Evolutionary conservation across 176 grass and related monocot genomes (phyloP).

Genomic region (Zoysia japonica): DNA sequence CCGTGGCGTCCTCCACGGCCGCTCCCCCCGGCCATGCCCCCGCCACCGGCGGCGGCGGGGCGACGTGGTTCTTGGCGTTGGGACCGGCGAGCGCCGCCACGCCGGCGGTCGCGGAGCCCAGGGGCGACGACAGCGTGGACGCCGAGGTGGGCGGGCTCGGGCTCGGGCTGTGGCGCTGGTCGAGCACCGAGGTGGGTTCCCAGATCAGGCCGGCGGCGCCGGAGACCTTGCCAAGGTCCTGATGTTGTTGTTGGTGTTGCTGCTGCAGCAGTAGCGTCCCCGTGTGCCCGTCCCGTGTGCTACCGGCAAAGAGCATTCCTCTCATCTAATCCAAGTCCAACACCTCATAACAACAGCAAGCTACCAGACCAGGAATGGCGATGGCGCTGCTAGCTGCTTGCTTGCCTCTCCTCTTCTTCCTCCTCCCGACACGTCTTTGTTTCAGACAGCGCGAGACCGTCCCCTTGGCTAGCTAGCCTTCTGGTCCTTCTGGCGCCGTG

Average conservation of each 20-base stretch:
- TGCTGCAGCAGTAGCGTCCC: constrained; percentile 36
- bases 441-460: constrained; percentile 19
- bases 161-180: constrained; percentile 75
- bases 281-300: constrained; percentile 60
- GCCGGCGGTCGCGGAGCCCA: constrained; percentile 62
- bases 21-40: constrained; percentile 40
- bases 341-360: constrained; percentile 54
- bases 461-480: background rate
- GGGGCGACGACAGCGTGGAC: constrained; percentile 81
- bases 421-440: constrained; percentile 27
- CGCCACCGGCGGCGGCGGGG: constrained; percentile 43
- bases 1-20: constrained; percentile 41
- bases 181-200: constrained; percentile 93
- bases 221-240: constrained; percentile 35
- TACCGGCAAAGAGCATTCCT: constrained; percentile 75
- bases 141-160: constrained; percentile 66
- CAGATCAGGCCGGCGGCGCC: constrained; percentile 35
- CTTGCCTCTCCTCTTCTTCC: constrained; percentile 1
- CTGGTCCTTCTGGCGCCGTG: constrained; percentile 3
- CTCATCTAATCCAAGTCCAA: constrained; percentile 84
- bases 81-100: constrained; percentile 59
- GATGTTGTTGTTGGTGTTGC: constrained; percentile 15
- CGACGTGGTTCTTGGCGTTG: constrained; percentile 38
- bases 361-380: background rate
- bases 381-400: background rate